Base-by-base conservation (phyloP, 805 yeast species). In the Cyberlindnera amylophila region DNA sequence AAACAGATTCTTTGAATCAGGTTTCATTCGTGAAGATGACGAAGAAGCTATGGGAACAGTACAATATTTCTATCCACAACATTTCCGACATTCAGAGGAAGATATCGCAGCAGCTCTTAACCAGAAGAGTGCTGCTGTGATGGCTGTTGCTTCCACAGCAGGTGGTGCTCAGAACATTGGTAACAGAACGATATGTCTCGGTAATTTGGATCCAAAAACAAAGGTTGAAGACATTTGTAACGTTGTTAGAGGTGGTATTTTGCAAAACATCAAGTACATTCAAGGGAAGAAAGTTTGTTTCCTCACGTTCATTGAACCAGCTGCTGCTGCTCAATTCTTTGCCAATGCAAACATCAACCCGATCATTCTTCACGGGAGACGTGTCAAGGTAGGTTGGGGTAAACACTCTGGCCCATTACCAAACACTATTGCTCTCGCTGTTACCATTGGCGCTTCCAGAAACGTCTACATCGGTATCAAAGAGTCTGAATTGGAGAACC, bases 101-200 rank as follows among this genome's bases (percentile, higher is more conserved):
- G 42, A 41, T 27, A 37, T 47, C 23, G 11, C 41, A 8, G 21
- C 15, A 1, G 45, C 52, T 17, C 26, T 49, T 31, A 43, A 39
- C 32, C 52, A 49, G 24, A 42, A 43, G n/a, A n/a, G 41, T 13
- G 39, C 37, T 4, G 46, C 48, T 10, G 52, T 45, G 4, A 34
- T 41, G 37, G 39, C 49, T 4, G 44, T 49, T 9, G 49, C 49
- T 7, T 39, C 47, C 3, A 38, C 43, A 1, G 77, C 85, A 39
- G 90, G 93, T 2, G 96, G 96, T 7, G 96, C 96, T 8, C 78
- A 79, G 39, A 90, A 91, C 60, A 72, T 86, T 29, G 79, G 75
- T 1, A 85, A 84, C 57, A 68, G 95, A 58, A 79, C 90, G 1
- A 75, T 85, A 14, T 84, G 78, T 55, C 65, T 85, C 34, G 86